A percentile compares a stretch with the other conserved stretches of the same genome.
Conservation (phyloP, 208 protist genomes). For the Angomonas ambiguus region DNA sequence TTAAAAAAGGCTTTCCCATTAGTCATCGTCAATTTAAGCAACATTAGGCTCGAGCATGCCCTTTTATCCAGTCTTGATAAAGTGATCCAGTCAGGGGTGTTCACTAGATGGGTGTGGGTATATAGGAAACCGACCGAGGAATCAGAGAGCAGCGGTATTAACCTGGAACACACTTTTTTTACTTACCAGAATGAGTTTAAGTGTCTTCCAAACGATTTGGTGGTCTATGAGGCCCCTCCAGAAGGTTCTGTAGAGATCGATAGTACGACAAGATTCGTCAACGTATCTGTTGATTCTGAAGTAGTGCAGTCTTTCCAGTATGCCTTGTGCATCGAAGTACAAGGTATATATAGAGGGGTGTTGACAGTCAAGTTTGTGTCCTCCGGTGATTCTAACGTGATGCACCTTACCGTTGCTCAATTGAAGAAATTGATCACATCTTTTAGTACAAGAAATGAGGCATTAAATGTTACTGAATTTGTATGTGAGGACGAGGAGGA, state of each 20-base stretch:
- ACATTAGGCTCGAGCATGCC: neutral
- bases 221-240: neutral
- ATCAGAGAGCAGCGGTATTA: neutral
- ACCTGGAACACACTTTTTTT: neutral
- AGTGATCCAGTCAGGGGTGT: neutral
- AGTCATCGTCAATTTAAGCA: neutral
- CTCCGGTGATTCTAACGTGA: neutral
- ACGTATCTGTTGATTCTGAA: neutral
- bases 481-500: neutral
- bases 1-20: neutral
- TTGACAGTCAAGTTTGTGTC: neutral
- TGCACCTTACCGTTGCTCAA: neutral
- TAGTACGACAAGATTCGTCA: neutral
- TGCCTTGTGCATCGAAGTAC: neutral
- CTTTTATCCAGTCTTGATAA: neutral
- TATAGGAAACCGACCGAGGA: neutral
- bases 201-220: neutral
- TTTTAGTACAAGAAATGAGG: neutral
- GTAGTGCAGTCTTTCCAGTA: neutral
- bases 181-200: neutral
- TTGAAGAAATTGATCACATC: neutral
- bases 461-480: neutral
- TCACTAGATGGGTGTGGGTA: constrained; percentile 2
- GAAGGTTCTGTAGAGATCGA: neutral
- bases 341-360: neutral